Evolutionary conservation across 1,139 yeast genomes (phyloP), one percentile per base, ranked within the genome.

Genomic region (Saccharomyces hybrid): DNA sequence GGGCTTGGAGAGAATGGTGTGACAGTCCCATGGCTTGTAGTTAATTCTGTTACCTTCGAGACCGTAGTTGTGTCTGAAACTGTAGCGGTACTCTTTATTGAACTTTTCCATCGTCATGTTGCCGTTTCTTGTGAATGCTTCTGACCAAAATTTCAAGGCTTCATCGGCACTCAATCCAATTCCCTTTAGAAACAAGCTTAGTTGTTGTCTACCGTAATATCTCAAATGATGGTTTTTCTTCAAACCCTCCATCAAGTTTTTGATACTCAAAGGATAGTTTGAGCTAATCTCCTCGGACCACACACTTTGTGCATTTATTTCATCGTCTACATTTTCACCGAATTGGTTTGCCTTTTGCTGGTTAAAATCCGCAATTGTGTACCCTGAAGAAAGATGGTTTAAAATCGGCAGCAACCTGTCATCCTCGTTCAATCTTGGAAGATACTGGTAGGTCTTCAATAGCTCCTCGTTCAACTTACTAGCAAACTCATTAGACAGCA

Each of bases 391-490:
- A 53, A 93, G 72, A 64, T 90, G 90, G 65, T 83, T 82, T 57
- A 93, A 75, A 30, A 95, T 81, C 0, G 98, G 98, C 49, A 89
- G 73, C 50, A 93, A 72, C 57, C 99, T 77, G 67, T 90, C 96
- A 66, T 91, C 97, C 72, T 93, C 98, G 64, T 90, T 97, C 54
- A 93, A 74, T 20, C 95, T 77, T 2, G 97, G 96, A 53, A 91
- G 73, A 25, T 87, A 79, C 63, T 86, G 87, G 63, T 89, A 86
- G 0, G 98, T 88, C 55, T 77, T 74, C 23, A 83, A 71, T 57
- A 93, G 74, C 42, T 83, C 81, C 8, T 73, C 68, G 4, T 70
- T 69, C 52, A 95, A 75, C 53, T 74, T 74, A n/a, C 76, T 77
- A 52, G 81, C 75, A 67, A 85, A 91, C 68, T 89, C 97, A 47